Evolutionary conservation across 768 basidiomycete genomes (phyloP), one percentile per base, ranked within the genome.

Genomic region (Daedaleopsis nitida): DNA sequence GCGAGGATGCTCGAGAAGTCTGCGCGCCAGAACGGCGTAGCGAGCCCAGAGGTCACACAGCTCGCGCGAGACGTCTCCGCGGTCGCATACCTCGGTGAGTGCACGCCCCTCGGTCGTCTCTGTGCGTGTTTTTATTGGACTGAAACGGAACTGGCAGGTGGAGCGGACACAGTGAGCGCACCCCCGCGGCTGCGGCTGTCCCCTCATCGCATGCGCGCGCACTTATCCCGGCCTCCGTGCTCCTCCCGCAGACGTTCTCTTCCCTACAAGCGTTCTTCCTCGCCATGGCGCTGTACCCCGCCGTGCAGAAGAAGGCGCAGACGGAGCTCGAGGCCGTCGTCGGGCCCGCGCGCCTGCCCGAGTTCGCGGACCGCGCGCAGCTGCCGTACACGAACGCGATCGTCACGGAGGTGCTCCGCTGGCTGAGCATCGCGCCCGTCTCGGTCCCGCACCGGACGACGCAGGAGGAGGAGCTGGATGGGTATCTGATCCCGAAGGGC

Each of bases 401-500:
- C 5, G 9, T 49, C 24, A 21, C 5, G 10, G 52, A 64, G 55
- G 21, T 23, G 14, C 16, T 60, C 5, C 38, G 63, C 9, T 64
- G 63, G 63, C 38, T 21, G 19, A 42, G 56, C 10, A 39, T 56
- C 17, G 11, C 52, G 12, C 60, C 60, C 12, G 24, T 62, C 66
- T 75, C 75, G 5, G 64, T 72, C 0, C 70, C 75, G 2, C 78
- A 79, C 52, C 52, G 67, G 11, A 48, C 63, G 4, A 66, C 62
- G 5, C 68, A 70, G 48, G 64, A 75, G 56, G 74, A 73, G 61
- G 59, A 68, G 7, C 75, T 73, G 56, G 55, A 66, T 5, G 74
- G 73, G 0, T 72, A 71, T 62, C 68, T 64, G 27, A 68, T 77
- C 27, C 76, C 76, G 0, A 70, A 72, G 52, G 74, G 74, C 17